Evolutionary conservation across 2,329 filamentous ascomycete genomes (phyloP).

Genomic region (Trichophyton rubrum): DNA sequence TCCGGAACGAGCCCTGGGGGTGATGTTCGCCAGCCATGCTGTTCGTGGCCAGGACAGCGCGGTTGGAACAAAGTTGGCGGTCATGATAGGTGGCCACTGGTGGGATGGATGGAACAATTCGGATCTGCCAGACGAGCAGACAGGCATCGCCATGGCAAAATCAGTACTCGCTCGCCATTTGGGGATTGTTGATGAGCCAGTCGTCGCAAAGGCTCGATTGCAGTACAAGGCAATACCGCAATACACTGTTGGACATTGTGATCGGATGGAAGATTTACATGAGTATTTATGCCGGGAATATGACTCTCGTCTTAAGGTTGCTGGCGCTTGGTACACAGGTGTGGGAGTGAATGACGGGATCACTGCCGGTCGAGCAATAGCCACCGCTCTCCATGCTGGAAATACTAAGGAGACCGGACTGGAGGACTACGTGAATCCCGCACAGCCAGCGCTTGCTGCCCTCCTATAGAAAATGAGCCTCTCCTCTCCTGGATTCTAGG

Average conservation of each 20-base stretch:
- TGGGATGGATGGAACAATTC: conserved; percentile 52
- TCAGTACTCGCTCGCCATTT: conserved; percentile 61
- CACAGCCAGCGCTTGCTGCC: background rate
- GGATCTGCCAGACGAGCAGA: conserved; percentile 50
- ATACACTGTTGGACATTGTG: conserved; percentile 66
- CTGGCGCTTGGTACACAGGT: conserved; percentile 41
- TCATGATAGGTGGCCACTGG: conserved; percentile 91
- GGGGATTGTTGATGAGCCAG: conserved; percentile 51
- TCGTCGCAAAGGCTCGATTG: conserved; percentile 48
- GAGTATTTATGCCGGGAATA: conserved; percentile 45
- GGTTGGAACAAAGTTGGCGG: conserved; percentile 70
- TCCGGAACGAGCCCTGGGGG: conserved; percentile 71
- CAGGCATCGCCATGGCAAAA: conserved; percentile 58
- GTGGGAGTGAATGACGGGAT: conserved; percentile 42
- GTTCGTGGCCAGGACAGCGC: conserved; percentile 44
- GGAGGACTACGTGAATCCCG: conserved; percentile 15
- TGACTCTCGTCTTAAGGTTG: conserved; percentile 51
- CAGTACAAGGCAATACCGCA: conserved; percentile 75
- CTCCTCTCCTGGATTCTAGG: no score
- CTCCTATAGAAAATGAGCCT: no score
- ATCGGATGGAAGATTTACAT: conserved; percentile 47
- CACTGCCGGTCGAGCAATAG: background rate
- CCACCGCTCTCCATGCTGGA: background rate
- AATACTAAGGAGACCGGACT: conserved; percentile 24
- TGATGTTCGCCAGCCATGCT: conserved; percentile 76